Percentiles rank a stretch among this genome's conserved stretches.
Conservation (phyloP, 805 yeast genomes). For the Zygotorulaspora chibaensis region DNA sequence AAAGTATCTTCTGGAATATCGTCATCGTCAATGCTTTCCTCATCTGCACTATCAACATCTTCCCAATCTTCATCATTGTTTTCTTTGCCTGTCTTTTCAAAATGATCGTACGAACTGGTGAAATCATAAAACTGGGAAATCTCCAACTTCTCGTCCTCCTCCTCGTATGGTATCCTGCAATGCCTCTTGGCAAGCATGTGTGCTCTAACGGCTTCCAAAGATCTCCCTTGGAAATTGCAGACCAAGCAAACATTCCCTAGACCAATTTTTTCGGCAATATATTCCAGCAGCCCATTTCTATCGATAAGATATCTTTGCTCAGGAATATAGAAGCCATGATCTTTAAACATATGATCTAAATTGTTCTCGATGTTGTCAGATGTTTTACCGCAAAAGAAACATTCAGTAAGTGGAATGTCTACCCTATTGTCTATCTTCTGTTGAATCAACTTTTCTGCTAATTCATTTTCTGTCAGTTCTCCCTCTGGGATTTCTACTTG, state of each 20-base stretch:
- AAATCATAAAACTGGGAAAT: conserved; percentile 90
- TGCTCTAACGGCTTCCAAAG: conserved; percentile 80
- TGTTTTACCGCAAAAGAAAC: conserved; percentile 54
- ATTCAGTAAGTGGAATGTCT: conserved; percentile 46
- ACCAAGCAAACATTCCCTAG: conserved; percentile 84
- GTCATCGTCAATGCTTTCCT: conserved; percentile 28
- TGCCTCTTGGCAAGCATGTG: conserved; percentile 89
- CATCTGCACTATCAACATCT: conserved; percentile 36
- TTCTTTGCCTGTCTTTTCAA: conserved; percentile 17
- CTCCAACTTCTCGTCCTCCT: conserved; percentile 78
- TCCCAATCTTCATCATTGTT: conserved; percentile 36
- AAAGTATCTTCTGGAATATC: conserved; percentile 40
- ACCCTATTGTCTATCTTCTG: conserved; percentile 40
- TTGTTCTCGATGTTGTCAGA: conserved; percentile 43
- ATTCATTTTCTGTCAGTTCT: conserved; percentile 37
- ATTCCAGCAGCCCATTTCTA: conserved; percentile 65
- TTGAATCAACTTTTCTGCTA: conserved; percentile 37
- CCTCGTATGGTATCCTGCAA: conserved; percentile 84
- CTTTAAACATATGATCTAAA: conserved; percentile 67
- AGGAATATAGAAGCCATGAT: conserved; percentile 85
- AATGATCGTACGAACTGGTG: conserved; percentile 55
- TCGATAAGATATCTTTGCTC: conserved; percentile 71
- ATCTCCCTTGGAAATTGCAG: conserved; percentile 81
- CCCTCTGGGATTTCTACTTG: conserved; percentile 20
- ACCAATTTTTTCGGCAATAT: conserved; percentile 86